phyloP scores from a whole-genome alignment of 352 stramenopile genomes.

The Stramenopiles sp. region DNA sequence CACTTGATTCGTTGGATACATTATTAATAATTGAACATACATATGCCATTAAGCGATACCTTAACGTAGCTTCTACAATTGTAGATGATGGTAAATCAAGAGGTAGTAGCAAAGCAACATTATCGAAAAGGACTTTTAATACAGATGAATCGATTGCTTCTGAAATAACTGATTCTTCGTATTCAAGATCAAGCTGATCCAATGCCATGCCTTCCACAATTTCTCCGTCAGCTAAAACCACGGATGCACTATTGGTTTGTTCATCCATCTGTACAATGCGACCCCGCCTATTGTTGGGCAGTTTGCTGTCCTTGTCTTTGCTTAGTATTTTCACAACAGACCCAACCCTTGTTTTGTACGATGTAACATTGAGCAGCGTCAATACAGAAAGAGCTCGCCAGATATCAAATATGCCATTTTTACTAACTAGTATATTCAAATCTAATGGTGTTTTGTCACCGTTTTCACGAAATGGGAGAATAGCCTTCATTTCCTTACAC shows the following conservation, averaged over 20 bases:
- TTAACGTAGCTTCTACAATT: background rate
- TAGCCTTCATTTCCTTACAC: background rate
- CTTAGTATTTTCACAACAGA: background rate
- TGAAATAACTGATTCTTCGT: background rate
- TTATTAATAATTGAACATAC: background rate
- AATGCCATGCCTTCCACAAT: background rate
- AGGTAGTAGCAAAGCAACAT: background rate
- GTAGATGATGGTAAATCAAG: background rate
- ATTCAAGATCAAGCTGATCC: background rate
- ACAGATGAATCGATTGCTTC: background rate
- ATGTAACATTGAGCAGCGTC: background rate
- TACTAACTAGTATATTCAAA: background rate
- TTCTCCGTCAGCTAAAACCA: slow-evolving; percentile 4
- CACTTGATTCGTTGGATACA: background rate
- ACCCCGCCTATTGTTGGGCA: background rate
- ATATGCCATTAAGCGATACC: background rate
- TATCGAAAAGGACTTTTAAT: background rate
- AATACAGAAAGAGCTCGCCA: background rate
- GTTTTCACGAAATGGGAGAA: too few species aligned
- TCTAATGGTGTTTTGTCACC: too few species aligned
- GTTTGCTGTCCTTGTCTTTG: background rate
- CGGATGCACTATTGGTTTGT: background rate
- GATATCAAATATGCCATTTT: background rate
- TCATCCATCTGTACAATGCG: background rate
- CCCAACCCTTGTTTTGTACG: background rate